Evolutionary conservation across 2,329 filamentous ascomycete species (phyloP).

Genomic region (Coleophoma cylindrospora): DNA sequence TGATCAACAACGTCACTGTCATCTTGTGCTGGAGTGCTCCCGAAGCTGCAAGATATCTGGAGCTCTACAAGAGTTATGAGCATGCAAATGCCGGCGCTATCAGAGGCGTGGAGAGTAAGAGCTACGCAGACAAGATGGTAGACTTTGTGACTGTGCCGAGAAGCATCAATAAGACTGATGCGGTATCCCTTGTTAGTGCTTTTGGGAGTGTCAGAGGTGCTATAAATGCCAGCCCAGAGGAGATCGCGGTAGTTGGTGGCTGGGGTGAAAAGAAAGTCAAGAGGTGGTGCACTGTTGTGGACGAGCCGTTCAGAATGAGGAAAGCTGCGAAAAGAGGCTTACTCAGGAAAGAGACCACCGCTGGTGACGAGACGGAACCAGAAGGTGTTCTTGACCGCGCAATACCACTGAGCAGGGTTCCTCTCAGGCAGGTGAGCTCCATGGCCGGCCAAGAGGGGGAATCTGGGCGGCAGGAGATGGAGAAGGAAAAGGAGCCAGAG

Average conservation of each 20-base stretch:
- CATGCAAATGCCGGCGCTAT: constrained; percentile 77
- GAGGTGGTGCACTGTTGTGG: constrained; percentile 74
- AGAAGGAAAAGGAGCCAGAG: constrained; percentile 9
- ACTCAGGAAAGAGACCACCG: constrained; percentile 14
- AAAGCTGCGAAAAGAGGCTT: constrained; percentile 58
- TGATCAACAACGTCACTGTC: constrained; percentile 89
- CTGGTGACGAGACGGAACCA: constrained; percentile 7
- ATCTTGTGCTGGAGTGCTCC: constrained; percentile 92
- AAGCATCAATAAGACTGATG: constrained; percentile 91
- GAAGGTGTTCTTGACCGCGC: constrained; percentile 34
- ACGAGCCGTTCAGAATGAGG: constrained; percentile 77
- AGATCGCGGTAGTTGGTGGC: constrained; percentile 77
- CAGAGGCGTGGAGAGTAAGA: constrained; percentile 75
- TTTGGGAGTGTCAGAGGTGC: constrained; percentile 87
- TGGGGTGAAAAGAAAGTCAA: constrained; percentile 96
- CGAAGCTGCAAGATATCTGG: constrained; percentile 89
- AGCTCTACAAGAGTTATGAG: constrained; percentile 93
- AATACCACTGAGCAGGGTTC: constrained; percentile 22
- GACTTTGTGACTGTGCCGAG: constrained; percentile 91
- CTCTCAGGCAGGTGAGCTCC: constrained; percentile 18
- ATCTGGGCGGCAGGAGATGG: background rate
- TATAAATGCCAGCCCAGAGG: constrained; percentile 81
- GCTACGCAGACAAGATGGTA: constrained; percentile 80
- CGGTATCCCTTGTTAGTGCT: constrained; percentile 81
- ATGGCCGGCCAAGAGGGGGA: constrained; percentile 2